Evolutionary conservation across 768 basidiomycete genomes (phyloP).

Genomic region (Rhodosporidiobolus sp.): DNA sequence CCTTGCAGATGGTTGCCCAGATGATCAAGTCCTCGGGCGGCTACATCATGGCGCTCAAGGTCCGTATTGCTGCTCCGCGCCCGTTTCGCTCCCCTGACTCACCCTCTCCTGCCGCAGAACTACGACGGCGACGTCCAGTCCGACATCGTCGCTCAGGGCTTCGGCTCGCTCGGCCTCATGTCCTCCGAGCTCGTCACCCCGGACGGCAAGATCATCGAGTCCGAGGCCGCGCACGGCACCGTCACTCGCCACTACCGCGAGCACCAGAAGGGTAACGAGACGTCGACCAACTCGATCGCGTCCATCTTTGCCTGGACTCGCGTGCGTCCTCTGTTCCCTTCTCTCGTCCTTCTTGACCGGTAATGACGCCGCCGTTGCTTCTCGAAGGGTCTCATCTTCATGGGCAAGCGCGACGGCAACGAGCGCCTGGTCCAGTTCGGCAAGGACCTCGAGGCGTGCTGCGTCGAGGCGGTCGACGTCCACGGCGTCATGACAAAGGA

Average conservation of each 20-base stretch:
- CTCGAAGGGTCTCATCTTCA: slow-evolving; percentile 53
- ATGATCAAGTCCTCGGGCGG: slow-evolving; percentile 94
- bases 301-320: slow-evolving; percentile 99
- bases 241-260: slow-evolving; percentile 83
- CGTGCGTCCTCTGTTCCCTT: slow-evolving; percentile 45
- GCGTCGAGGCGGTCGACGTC: slow-evolving; percentile 68
- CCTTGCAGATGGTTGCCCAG: slow-evolving; percentile 89
- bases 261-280: slow-evolving; percentile 94
- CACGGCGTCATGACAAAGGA: slow-evolving; percentile 54
- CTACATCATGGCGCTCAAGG: slow-evolving; percentile 69
- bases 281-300: slow-evolving; percentile 96
- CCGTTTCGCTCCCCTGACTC: not conserved
- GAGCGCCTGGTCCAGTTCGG: slow-evolving; percentile 70
- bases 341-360: slow-evolving; percentile 53
- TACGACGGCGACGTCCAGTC: slow-evolving; percentile 68
- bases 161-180: slow-evolving; percentile 97
- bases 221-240: slow-evolving; percentile 89
- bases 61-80: slow-evolving; percentile 23
- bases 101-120: slow-evolving; percentile 3
- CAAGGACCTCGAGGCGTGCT: slow-evolving; percentile 73
- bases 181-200: slow-evolving; percentile 84
- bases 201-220: slow-evolving; percentile 85
- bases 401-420: slow-evolving; percentile 87
- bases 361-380: not conserved
- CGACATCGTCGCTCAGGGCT: slow-evolving; percentile 79